A percentile compares a stretch with the other conserved stretches of the same genome.
Evolutionary conservation across 2,329 filamentous ascomycete genomes (phyloP).

Genomic region (Claviceps maximensis): DNA sequence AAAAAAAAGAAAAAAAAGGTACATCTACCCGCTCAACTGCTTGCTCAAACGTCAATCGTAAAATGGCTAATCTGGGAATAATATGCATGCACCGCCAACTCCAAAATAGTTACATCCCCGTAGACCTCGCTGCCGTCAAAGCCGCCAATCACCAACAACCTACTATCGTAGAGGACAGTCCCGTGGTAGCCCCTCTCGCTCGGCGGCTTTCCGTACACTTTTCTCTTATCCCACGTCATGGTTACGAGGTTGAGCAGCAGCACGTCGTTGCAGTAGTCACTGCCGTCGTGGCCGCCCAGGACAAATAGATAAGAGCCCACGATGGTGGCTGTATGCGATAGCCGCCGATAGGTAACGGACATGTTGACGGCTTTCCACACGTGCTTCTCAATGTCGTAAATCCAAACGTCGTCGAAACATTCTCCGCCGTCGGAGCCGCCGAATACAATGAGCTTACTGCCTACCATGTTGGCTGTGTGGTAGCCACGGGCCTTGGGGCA

Average conservation of each 20-base stretch:
- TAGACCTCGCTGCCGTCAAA: slow-evolving; percentile 58
- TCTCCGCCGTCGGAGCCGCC: slow-evolving; percentile 58
- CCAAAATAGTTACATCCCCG: slow-evolving; percentile 52
- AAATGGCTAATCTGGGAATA: slow-evolving; percentile 65
- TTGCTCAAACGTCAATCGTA: slow-evolving; percentile 46
- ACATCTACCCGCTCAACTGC: background rate
- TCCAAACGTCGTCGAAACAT: slow-evolving; percentile 62
- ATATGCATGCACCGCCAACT: slow-evolving; percentile 57
- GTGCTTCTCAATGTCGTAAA: slow-evolving; percentile 53
- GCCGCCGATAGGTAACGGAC: slow-evolving; percentile 46
- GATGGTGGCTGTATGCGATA: slow-evolving; percentile 56
- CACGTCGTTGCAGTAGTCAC: slow-evolving; percentile 57
- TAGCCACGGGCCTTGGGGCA: slow-evolving; percentile 54
- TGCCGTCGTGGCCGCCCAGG: slow-evolving; percentile 56
- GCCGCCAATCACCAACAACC: slow-evolving; percentile 50
- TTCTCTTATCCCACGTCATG: slow-evolving; percentile 59
- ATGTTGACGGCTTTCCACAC: slow-evolving; percentile 47
- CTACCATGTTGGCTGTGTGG: slow-evolving; percentile 62
- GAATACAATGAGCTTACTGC: slow-evolving; percentile 58
- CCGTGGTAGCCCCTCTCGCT: slow-evolving; percentile 55
- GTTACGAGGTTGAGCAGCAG: slow-evolving; percentile 56
- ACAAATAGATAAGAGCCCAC: slow-evolving; percentile 60
- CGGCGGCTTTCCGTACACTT: slow-evolving; percentile 49
- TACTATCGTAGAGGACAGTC: slow-evolving; percentile 50
- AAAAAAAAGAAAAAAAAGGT: background rate